Base-by-base conservation (phyloP, 225 moss, liverwort and hornwort genomes). In the Straminergon stramineum region DNA sequence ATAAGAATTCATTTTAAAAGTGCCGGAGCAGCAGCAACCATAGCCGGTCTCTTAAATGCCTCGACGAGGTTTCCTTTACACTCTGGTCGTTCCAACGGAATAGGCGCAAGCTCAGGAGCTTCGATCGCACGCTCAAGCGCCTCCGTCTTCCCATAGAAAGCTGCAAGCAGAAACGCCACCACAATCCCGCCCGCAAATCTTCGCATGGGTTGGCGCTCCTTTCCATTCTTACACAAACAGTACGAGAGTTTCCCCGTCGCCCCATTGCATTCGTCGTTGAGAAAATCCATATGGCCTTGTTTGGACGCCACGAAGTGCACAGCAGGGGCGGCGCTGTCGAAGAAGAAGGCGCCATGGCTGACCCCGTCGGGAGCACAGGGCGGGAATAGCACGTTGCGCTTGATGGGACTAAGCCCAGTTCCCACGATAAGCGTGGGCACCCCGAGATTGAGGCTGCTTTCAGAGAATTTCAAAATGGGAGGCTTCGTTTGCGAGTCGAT, bases 321-420 rank as follows among this genome's bases (percentile, higher is more conserved):
- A 10, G 98, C 93, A 24, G 98, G 97, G 39, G 92, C 84, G 43
- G 96, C 91, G 88, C 91, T 93, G 60, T 98, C 98, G 63, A 58
- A 92, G 93, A 92, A 98, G 90, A 98, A 98, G 7, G 93, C 96
- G 34, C 81, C 86, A 84, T 97, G 96, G 90, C 93, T 97, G 19
- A 97, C 95, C 53, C 96, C 96, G 23, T 92, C 92, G 60, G 98
- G 97, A n/a, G 98, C 97, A 86, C 98, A 98, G 5, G 97, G 92
- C 22, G 98, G 96, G 45, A 97, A 96, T 43, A 97, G 83, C 41
- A 94, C 85, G 84, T 94, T 96, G 70, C 89, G 93, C n/a, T 90
- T 90, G 45, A 87, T 26, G 21, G 92, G n/a, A 32, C 98, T 94
- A 17, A 96, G 89, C 43, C 94, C 96, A n/a, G 96, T 90, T 58